Evolutionary conservation across 768 basidiomycete genomes (phyloP).

Genomic region (Leucogyrophana mollusca): DNA sequence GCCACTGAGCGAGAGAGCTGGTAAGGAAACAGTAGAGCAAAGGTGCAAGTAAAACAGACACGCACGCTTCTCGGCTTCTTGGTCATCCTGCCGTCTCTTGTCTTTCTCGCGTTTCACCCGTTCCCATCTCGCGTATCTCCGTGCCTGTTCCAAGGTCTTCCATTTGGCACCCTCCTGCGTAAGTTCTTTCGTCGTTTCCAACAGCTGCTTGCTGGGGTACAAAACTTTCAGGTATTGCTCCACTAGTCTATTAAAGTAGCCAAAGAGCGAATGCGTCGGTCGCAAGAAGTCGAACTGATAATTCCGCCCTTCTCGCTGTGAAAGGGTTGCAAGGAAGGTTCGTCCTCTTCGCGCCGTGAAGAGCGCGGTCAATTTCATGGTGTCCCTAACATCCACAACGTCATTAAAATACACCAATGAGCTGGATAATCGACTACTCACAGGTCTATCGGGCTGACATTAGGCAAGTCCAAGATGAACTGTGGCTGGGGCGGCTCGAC

Average conservation of each 20-base stretch:
- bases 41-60: slow-evolving; percentile 12
- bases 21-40: slow-evolving; percentile 7
- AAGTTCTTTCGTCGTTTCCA: slow-evolving; percentile 72
- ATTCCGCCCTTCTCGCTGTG: slow-evolving; percentile 87
- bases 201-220: slow-evolving; percentile 72
- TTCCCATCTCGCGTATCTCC: slow-evolving; percentile 87
- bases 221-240: slow-evolving; percentile 94
- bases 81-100: slow-evolving; percentile 84
- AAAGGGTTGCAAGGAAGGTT: slow-evolving; percentile 80
- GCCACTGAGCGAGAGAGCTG: slow-evolving; percentile 53
- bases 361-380: slow-evolving; percentile 93
- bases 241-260: slow-evolving; percentile 95
- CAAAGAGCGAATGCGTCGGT: slow-evolving; percentile 93
- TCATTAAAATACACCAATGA: slow-evolving; percentile 1
- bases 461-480: slow-evolving; percentile 84
- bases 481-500: slow-evolving; percentile 77
- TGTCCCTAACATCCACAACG: slow-evolving; percentile 58
- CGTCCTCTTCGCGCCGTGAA: slow-evolving; percentile 93
- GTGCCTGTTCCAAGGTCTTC: slow-evolving; percentile 74
- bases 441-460: slow-evolving; percentile 88
- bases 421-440: slow-evolving; percentile 42
- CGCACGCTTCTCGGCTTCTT: slow-evolving; percentile 87
- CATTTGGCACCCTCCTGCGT: slow-evolving; percentile 67
- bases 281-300: slow-evolving; percentile 98
- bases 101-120: slow-evolving; percentile 79